phyloP scores from a whole-genome alignment of 306 rosid species.

The Trichosanthes cucumerina region DNA sequence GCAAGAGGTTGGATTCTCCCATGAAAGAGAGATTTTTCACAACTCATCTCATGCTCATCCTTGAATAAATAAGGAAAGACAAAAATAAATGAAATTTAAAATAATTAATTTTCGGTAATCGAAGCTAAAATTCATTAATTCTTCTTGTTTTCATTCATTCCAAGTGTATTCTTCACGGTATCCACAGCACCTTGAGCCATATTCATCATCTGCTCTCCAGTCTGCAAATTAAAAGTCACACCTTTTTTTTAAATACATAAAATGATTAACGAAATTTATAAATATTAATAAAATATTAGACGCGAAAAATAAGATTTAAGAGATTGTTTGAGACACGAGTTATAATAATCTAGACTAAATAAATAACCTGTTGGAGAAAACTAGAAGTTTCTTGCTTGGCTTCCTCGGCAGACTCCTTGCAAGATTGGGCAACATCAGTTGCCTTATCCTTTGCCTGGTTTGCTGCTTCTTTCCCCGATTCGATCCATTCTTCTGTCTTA shows the following conservation, averaged over 20 bases:
- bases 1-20: not conserved
- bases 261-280: not conserved
- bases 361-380: constrained; percentile 33
- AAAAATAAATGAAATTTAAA: too few relatives aligned
- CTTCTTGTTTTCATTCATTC: constrained; percentile 31
- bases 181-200: constrained; percentile 57
- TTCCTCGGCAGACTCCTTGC: constrained; percentile 14
- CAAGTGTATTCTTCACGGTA: constrained; percentile 41
- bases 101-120: too few relatives aligned
- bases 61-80: not conserved
- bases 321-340: too few relatives aligned
- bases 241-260: not conserved
- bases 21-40: not conserved
- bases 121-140: not conserved
- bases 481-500: constrained; percentile 9
- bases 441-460: constrained; percentile 20
- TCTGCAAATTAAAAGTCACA: constrained; percentile 14
- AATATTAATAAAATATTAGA: too few relatives aligned
- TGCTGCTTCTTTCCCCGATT: constrained; percentile 23
- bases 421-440: constrained; percentile 17
- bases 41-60: not conserved
- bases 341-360: too few relatives aligned
- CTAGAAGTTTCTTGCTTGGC: constrained; percentile 28
- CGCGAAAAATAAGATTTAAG: too few relatives aligned
- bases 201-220: constrained; percentile 37